Evolutionary conservation across 306 rosid species (phyloP).

Genomic region (Dalbergia cultrata): DNA sequence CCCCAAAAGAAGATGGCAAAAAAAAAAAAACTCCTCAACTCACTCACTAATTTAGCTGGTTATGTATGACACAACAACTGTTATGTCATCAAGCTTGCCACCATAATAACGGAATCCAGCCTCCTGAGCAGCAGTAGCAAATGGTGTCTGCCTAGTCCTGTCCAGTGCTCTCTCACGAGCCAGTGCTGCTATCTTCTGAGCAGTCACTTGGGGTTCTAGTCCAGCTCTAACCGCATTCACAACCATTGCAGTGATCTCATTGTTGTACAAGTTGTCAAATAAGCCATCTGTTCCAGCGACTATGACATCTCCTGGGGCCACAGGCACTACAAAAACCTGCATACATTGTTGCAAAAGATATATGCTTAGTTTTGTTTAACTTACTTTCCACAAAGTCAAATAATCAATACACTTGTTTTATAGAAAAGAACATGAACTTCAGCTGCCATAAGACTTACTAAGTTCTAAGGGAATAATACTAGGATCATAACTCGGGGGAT

Average conservation of each 20-base stretch:
- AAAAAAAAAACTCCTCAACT: conserved; percentile 27
- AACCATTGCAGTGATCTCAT: conserved; percentile 72
- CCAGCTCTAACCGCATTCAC: conserved; percentile 68
- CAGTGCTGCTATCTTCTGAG: conserved; percentile 89
- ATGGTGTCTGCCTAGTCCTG: conserved; percentile 76
- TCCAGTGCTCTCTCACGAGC: conserved; percentile 82
- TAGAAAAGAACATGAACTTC: background rate
- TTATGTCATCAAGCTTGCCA: conserved; percentile 93
- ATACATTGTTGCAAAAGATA: conserved; percentile 6
- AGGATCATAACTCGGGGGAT: background rate
- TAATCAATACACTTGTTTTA: background rate
- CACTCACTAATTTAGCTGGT: conserved; percentile 48
- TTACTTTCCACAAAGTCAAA: too few relatives aligned
- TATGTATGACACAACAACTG: conserved; percentile 82
- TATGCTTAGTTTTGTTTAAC: background rate
- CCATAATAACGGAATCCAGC: conserved; percentile 86
- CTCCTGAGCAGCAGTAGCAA: conserved; percentile 87
- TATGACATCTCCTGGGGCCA: conserved; percentile 72
- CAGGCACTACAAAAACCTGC: conserved; percentile 75
- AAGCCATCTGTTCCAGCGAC: conserved; percentile 93
- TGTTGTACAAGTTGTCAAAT: conserved; percentile 82
- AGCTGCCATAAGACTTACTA: conserved; percentile 7
- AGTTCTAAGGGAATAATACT: background rate
- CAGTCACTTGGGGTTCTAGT: conserved; percentile 74
- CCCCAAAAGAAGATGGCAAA: background rate